A percentile compares a stretch with the other conserved stretches of the same genome.
These are phyloP conservation scores for Penicillium manginii DNA, from an alignment of 495 filamentous ascomycete species.

Conservation along the genomic window DNA sequence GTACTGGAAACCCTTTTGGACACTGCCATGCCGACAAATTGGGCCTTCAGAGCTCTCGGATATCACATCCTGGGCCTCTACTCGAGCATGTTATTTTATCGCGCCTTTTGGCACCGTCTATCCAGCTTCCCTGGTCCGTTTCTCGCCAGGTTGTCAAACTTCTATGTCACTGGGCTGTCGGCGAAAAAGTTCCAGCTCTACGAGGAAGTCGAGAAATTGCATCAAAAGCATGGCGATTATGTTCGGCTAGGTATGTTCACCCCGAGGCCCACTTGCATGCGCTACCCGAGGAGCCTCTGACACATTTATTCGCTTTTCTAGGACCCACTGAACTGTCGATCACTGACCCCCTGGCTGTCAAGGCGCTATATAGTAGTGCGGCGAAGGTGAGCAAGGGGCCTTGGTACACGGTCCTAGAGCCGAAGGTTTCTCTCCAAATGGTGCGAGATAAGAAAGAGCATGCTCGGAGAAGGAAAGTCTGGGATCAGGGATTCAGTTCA, in stretches of 20 bases:
- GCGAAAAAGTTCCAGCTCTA: constrained; percentile 32
- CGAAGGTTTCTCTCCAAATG: constrained; percentile 40
- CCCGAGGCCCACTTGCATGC: too few relatives aligned
- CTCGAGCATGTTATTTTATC: constrained; percentile 39
- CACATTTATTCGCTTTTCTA: constrained; percentile 9
- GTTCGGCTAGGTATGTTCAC: constrained; percentile 39
- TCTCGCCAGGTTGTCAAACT: constrained; percentile 35
- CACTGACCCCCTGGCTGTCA: constrained; percentile 37
- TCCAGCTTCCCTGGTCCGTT: constrained; percentile 43
- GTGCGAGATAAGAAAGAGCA: constrained; percentile 39
- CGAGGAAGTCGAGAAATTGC: constrained; percentile 37
- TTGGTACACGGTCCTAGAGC: constrained; percentile 44
- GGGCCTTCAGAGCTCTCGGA: neutral
- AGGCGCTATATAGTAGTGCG: constrained; percentile 33
- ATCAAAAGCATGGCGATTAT: constrained; percentile 50
- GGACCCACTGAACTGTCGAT: constrained; percentile 47
- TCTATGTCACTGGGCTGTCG: constrained; percentile 24
- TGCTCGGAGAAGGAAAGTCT: constrained; percentile 40
- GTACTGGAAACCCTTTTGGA: neutral
- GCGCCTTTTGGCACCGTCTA: constrained; percentile 39
- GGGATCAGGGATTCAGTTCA: constrained; percentile 44
- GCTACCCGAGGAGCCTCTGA: neutral
- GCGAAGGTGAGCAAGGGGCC: constrained; percentile 39
- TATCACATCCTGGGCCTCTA: constrained; percentile 8
- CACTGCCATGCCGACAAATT: neutral